phyloP scores from a whole-genome alignment of 2,329 filamentous ascomycete species.

The Colletotrichum salicis region DNA sequence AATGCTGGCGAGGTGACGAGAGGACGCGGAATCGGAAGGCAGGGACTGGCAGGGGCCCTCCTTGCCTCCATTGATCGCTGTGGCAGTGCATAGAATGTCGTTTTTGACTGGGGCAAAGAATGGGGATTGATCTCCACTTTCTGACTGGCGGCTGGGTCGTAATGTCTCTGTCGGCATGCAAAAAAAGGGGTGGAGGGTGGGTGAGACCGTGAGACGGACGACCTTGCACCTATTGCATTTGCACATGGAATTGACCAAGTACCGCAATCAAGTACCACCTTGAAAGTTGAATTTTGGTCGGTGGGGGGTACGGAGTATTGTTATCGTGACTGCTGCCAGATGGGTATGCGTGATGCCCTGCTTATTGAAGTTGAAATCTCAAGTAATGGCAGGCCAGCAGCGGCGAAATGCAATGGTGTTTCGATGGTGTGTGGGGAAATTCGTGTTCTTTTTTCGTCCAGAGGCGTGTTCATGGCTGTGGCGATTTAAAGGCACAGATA shows the following conservation, averaged over 20 bases:
- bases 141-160: neutral
- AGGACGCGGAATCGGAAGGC: slow-evolving; percentile 2
- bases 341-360: neutral
- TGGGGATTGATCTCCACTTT: slow-evolving; percentile 21
- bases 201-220: slow-evolving; percentile 2
- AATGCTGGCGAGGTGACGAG: neutral
- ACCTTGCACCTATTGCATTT: neutral
- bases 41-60: neutral
- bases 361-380: neutral
- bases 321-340: neutral
- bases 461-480: slow-evolving; percentile 19
- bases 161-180: slow-evolving; percentile 28
- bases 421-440: slow-evolving; percentile 1
- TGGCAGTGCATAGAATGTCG: slow-evolving; percentile 33
- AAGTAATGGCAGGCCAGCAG: neutral
- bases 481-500: slow-evolving; percentile 8
- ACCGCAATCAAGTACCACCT: neutral
- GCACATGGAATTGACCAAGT: neutral
- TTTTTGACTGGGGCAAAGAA: slow-evolving; percentile 24
- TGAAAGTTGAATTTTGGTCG: neutral
- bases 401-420: neutral
- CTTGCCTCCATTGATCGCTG: slow-evolving; percentile 34
- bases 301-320: neutral
- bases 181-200: slow-evolving; percentile 18
- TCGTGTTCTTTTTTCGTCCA: neutral